Evolutionary conservation across 768 basidiomycete species (phyloP).

Genomic region (Dentipellis sp.): DNA sequence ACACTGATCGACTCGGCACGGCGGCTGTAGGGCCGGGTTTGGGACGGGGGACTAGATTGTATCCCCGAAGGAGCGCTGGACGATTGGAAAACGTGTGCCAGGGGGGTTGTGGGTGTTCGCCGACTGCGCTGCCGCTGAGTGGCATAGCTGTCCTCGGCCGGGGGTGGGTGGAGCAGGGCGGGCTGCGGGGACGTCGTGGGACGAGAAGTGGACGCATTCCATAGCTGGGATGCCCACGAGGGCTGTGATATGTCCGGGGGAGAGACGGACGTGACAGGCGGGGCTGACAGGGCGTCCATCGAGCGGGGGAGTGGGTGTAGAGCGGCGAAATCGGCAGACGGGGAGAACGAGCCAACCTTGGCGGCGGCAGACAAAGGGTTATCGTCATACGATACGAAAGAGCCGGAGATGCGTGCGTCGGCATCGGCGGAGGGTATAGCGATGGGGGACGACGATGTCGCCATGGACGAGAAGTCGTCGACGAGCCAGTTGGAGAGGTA

Average conservation of each 20-base stretch:
- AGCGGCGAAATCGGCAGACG: constrained; percentile 44
- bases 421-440: constrained; percentile 39
- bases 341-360: constrained; percentile 46
- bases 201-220: constrained; percentile 29
- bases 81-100: constrained; percentile 56
- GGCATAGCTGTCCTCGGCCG: constrained; percentile 31
- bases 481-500: constrained; percentile 50
- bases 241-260: constrained; percentile 57
- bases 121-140: constrained; percentile 30
- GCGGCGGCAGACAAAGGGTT: constrained; percentile 25
- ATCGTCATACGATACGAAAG: constrained; percentile 41
- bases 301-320: constrained; percentile 53
- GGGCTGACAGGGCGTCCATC: constrained; percentile 17
- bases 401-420: constrained; percentile 29
- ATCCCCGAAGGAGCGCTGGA: constrained; percentile 59
- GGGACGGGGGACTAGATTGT: constrained; percentile 36
- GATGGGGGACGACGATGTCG: constrained; percentile 48
- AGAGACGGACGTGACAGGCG: constrained; percentile 35
- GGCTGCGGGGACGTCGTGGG: constrained; percentile 26
- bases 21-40: constrained; percentile 54
- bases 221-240: constrained; percentile 59
- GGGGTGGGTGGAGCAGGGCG: constrained; percentile 28
- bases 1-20: constrained; percentile 58
- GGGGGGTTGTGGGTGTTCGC: constrained; percentile 29
- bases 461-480: constrained; percentile 36